Evolutionary conservation across 148 eudicot genomes (phyloP), one percentile per base, ranked within the genome.

Genomic region (Nepenthes mirabilis): DNA sequence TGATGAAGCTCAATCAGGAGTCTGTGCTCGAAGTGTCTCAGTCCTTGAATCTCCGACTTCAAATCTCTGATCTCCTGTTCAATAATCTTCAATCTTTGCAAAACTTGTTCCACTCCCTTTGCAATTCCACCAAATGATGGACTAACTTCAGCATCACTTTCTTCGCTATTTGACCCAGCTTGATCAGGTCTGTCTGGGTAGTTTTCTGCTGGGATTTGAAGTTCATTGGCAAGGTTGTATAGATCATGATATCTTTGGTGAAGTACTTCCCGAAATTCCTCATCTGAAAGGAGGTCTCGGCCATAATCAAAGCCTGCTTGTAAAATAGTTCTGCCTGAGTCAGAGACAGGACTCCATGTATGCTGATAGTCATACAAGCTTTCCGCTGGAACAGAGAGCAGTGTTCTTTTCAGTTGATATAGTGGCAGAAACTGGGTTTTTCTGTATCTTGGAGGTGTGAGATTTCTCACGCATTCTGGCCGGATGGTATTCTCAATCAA

Each of bases 21-120:
- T 63, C 89, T 78, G 73, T 93, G 96, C 48, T 93, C 98, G 6
- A 85, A 86, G 65, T 80, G 82, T 76, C 96, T 82, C 74, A 93
- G 73, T 65, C 98, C 98, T 77, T 93, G 95, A 56, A 93, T 88
- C 77, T 88, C 98, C 66, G 83, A 94, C 76, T 86, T 93, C 36
- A 93, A 52, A 66, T 93, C 98, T 73, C 91, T 73, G 57, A 93
- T 86, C 68, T 93, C 98, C 60, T 82, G 83, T 60, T 88, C 91
- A 6, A 93, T 93, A 68, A 93, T 88, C 79, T 83, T 86, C 7
- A 93, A 77, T 65, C 95, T 82, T 59, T 93, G 85, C 43, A 93
- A 58, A 45, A 93, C 95, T 61, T 75, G 82, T 66, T 93, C 96
- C 34, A 93, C 98, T 50, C 98, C 98, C 62, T 86, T 88, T 34